A percentile compares a stretch with the other conserved stretches of the same genome.
Evolutionary conservation across 306 rosid species (phyloP).

Genomic region (Dalbergia cochinchinensis): DNA sequence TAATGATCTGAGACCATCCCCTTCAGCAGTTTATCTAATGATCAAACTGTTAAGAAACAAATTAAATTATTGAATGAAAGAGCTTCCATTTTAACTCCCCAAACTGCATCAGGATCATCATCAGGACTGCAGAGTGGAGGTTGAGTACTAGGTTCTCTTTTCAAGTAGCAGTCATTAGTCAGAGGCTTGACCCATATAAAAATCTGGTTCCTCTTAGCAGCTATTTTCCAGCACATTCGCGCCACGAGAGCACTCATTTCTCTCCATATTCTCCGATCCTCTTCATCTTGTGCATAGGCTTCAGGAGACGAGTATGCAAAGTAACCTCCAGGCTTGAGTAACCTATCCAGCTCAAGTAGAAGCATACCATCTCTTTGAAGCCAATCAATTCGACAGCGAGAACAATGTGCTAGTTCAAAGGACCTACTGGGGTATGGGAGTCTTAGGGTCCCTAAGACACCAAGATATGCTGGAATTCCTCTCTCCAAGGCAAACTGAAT

Average conservation of each 20-base stretch:
- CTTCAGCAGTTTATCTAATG: neutral
- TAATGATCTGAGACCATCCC: slow-evolving; percentile 19
- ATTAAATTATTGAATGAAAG: neutral
- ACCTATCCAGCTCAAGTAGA: slow-evolving; percentile 85
- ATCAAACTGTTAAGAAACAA: neutral
- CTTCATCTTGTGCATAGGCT: slow-evolving; percentile 89
- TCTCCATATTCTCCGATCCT: slow-evolving; percentile 76
- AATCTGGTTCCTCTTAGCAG: slow-evolving; percentile 80
- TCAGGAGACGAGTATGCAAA: slow-evolving; percentile 84
- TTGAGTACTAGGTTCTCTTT: slow-evolving; percentile 62
- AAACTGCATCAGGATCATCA: slow-evolving; percentile 76
- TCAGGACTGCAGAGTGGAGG: slow-evolving; percentile 77
- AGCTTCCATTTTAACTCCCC: slow-evolving; percentile 79
- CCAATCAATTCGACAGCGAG: slow-evolving; percentile 88
- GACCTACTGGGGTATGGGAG: slow-evolving; percentile 74
- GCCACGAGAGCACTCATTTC: slow-evolving; percentile 77
- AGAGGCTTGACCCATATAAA: slow-evolving; percentile 85
- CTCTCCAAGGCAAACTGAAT: slow-evolving; percentile 87
- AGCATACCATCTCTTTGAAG: slow-evolving; percentile 84
- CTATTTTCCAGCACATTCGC: slow-evolving; percentile 83
- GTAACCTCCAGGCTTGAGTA: slow-evolving; percentile 81
- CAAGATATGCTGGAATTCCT: slow-evolving; percentile 85
- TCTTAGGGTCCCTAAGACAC: slow-evolving; percentile 86
- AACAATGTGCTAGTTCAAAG: slow-evolving; percentile 50
- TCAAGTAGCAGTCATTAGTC: slow-evolving; percentile 75